These are phyloP conservation scores for Odontarrhena argentea DNA, from an alignment of 345 rosid species.

Conservation along the genomic window DNA sequence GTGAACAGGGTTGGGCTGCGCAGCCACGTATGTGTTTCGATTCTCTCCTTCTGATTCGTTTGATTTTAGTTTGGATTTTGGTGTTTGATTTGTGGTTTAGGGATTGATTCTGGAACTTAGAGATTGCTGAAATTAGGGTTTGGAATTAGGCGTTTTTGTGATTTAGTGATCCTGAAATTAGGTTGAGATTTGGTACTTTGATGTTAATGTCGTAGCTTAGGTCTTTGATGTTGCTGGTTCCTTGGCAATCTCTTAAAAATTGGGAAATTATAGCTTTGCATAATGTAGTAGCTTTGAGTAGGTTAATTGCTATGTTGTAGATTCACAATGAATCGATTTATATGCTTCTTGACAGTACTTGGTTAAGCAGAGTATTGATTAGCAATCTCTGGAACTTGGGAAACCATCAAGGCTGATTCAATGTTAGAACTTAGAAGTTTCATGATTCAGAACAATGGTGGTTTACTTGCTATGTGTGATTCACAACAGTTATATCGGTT, in stretches of 20 bases:
- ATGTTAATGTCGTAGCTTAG: not conserved
- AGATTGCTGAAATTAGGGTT: constrained; percentile 13
- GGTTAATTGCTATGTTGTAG: not conserved
- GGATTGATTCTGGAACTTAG: not conserved
- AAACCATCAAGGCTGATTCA: not conserved
- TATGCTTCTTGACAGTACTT: not conserved
- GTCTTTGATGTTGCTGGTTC: not conserved
- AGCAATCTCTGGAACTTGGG: too few species aligned
- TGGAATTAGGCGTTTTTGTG: not conserved
- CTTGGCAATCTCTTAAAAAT: not conserved
- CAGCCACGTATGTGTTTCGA: constrained; percentile 86
- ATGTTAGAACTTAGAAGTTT: not conserved
- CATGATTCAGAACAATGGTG: not conserved
- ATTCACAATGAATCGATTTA: not conserved
- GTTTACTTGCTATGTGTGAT: too few species aligned
- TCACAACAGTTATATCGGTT: too few species aligned
- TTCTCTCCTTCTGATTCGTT: not conserved
- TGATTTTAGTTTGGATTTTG: not conserved
- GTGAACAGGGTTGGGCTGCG: constrained; percentile 99
- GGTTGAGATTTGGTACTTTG: not conserved
- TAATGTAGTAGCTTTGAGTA: too few species aligned
- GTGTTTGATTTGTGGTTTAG: constrained; percentile 2
- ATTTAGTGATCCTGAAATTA: not conserved
- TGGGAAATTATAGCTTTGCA: not conserved
- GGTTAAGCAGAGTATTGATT: not conserved